phyloP scores from a whole-genome alignment of 306 rosid genomes.

The Malus orientalis region DNA sequence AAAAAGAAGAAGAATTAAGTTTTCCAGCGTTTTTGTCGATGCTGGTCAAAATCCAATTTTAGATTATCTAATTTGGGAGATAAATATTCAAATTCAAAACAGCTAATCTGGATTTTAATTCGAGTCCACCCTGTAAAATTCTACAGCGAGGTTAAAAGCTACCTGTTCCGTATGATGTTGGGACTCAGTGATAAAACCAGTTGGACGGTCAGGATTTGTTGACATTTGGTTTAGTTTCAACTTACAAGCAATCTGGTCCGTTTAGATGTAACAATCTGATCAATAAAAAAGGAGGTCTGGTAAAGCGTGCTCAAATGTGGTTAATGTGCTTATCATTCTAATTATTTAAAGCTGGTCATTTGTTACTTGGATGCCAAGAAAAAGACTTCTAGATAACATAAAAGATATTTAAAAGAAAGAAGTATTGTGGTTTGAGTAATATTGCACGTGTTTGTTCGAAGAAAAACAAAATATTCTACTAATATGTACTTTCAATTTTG shows the following conservation, averaged over 20 bases:
- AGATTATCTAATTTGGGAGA: neutral
- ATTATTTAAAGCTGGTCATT: neutral
- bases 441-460: too few relatives aligned
- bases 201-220: neutral
- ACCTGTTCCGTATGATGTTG: neutral
- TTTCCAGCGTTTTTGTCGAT: constrained; percentile 4
- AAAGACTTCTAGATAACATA: neutral
- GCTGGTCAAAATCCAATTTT: constrained; percentile 16
- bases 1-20: neutral
- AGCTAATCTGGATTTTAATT: constrained; percentile 1
- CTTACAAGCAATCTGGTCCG: neutral
- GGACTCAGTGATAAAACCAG: neutral
- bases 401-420: neutral
- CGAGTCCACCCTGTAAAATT: neutral
- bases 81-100: neutral
- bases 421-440: neutral
- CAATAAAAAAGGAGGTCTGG: neutral
- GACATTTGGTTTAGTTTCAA: neutral
- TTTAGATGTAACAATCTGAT: neutral
- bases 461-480: too few relatives aligned
- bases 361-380: neutral
- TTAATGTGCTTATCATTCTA: neutral
- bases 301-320: neutral
- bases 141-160: neutral
- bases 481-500: too few relatives aligned